Evolutionary conservation across 306 rosid genomes (phyloP).

Genomic region (Luffa acutangula): DNA sequence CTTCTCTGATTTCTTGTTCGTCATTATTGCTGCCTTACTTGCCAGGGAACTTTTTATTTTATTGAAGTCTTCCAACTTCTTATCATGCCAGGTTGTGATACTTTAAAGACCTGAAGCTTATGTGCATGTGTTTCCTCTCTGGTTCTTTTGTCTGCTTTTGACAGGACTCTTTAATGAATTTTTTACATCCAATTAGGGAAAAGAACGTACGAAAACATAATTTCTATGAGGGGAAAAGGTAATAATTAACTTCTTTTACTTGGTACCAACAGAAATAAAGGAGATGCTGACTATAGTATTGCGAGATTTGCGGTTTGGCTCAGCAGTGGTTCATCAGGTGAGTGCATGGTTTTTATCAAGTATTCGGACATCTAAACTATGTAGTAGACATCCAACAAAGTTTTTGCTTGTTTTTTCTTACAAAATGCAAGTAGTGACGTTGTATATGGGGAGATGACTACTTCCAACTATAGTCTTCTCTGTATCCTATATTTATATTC

Average conservation of each 20-base stretch:
- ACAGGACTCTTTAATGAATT: background rate
- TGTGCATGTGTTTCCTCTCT: background rate
- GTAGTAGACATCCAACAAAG: background rate
- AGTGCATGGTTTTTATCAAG: conserved; percentile 8
- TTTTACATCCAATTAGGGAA: background rate
- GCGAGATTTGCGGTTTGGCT: conserved; percentile 63
- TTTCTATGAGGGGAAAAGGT: background rate
- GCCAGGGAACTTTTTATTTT: background rate
- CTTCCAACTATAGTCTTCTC: background rate
- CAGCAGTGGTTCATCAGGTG: conserved; percentile 97
- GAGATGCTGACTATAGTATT: conserved; percentile 63
- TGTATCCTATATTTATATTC: background rate
- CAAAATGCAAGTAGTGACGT: background rate
- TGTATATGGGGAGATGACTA: background rate
- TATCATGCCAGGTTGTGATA: background rate
- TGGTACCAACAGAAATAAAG: conserved; percentile 62
- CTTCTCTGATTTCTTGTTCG: background rate
- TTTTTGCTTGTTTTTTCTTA: background rate
- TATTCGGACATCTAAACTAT: background rate
- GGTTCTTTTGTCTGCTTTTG: background rate
- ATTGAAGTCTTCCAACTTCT: background rate
- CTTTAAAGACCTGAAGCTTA: background rate
- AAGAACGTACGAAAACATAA: background rate
- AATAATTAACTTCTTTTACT: conserved; percentile 9
- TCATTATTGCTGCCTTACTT: background rate